phyloP scores from a whole-genome alignment of 2,329 filamentous ascomycete genomes.

The Botryotinia convoluta region DNA sequence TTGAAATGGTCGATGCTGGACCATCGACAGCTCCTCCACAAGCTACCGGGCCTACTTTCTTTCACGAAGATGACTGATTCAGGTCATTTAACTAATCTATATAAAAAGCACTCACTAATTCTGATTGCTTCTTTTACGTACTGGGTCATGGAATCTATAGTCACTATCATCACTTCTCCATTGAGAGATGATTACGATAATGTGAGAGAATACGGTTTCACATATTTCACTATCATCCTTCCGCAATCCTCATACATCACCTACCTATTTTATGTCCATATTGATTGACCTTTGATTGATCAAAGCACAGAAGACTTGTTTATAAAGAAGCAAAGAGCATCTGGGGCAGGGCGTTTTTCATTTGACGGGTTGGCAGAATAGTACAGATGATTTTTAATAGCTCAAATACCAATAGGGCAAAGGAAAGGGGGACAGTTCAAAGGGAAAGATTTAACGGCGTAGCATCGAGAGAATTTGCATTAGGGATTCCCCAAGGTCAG shows the following conservation, averaged over 20 bases:
- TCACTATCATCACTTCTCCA: background rate
- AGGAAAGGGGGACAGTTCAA: background rate
- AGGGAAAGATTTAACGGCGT: constrained; percentile 6
- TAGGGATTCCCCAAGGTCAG: constrained; percentile 13
- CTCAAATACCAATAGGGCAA: background rate
- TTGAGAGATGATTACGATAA: background rate
- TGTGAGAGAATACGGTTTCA: background rate
- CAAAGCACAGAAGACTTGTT: constrained; percentile 9
- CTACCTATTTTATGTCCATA: constrained; percentile 8
- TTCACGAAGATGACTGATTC: constrained; percentile 34
- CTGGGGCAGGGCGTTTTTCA: constrained; percentile 9
- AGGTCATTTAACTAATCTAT: background rate
- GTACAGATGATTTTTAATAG: constrained; percentile 10
- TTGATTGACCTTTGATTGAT: constrained; percentile 2
- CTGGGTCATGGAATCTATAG: background rate
- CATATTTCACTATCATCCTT: background rate
- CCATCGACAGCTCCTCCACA: constrained; percentile 35
- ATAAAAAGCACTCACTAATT: background rate
- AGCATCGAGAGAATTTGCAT: constrained; percentile 9
- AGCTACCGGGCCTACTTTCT: constrained; percentile 35
- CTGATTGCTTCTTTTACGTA: background rate
- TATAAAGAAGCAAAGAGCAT: constrained; percentile 15
- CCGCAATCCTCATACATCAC: background rate
- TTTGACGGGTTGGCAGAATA: constrained; percentile 5
- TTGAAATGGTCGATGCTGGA: constrained; percentile 36